Conservation (phyloP, 2,329 filamentous ascomycete species). For the Neonectria magnoliae region DNA sequence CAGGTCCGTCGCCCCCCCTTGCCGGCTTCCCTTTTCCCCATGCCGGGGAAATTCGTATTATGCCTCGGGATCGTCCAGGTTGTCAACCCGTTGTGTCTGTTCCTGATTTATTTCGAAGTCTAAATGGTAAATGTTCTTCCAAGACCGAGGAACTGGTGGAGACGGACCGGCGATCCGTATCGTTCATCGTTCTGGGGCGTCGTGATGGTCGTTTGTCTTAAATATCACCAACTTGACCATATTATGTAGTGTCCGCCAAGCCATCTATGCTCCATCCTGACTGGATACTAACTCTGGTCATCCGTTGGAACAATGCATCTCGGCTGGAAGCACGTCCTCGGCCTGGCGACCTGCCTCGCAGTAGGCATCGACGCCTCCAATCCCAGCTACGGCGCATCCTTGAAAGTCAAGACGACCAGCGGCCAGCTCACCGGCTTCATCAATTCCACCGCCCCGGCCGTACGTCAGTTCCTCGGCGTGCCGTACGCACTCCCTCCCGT, state of each 20-base stretch:
- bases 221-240: neutral
- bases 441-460: constrained; percentile 26
- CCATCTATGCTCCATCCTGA: neutral
- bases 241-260: neutral
- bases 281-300: neutral
- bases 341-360: constrained; percentile 6
- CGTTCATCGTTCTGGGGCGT: neutral
- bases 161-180: neutral
- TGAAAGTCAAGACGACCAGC: constrained; percentile 24
- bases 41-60: neutral
- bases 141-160: neutral
- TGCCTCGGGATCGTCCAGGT: constrained; percentile 15
- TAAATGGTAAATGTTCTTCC: constrained; percentile 22
- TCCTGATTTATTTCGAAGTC: too few relatives aligned
- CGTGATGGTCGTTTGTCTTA: neutral
- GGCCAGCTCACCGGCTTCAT: constrained; percentile 28
- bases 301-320: constrained; percentile 16
- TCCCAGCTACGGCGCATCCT: constrained; percentile 5
- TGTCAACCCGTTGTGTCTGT: neutral
- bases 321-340: constrained; percentile 9
- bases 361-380: constrained; percentile 16
- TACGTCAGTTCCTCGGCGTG: constrained; percentile 48
- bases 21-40: constrained; percentile 4
- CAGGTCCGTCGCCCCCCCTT: neutral
- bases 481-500: constrained; percentile 68